Base-by-base conservation (phyloP, 306 rosid species). In the Vigna unguiculata region DNA sequence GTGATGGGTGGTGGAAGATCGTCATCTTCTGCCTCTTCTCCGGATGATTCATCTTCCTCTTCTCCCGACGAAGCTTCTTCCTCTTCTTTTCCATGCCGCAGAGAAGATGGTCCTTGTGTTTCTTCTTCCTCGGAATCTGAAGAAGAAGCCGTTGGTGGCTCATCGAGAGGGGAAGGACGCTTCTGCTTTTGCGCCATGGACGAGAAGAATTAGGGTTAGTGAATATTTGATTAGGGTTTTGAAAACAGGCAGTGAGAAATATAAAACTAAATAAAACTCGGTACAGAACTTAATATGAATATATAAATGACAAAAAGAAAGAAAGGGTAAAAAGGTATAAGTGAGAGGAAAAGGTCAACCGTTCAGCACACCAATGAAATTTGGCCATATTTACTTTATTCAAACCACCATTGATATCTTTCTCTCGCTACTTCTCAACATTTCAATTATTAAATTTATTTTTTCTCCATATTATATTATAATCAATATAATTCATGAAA, bases 71-170 rank as follows among this genome's bases (percentile, higher is more conserved):
- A 62, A 24, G 7, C 65, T 6, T 58, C 86, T 0, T 57, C 86
- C 6, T 62, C 47, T 9, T 65, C 74, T 0, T 41, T 21, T 0
- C 43, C 21, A 2, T 16, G 43, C 1, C 10, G 41, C 3, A 19
- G 32, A 2, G 55, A 21, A 0, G 55, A 25, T 21, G 84, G 71
- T 2, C 0, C 20, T 0, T 46, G 84, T 1, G 76, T 4, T 0
- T 63, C 85, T 58, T 53, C 85, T 7, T 84, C 90, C 16, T 71
- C 93, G 1, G 8, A 79, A 51, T 15, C 49, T 3, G 87, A 79
- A 0, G 96, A 86, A 45, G 93, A 82, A 57, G 92, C 91, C 0
- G 96, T 84, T 20, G 97, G 96, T 2, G 96, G 96, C 0, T 90
- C 90, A 7, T 92, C 92, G 6, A 90, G 78, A 14, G 87, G 91